These are phyloP conservation scores for Chlorella sp. DNA, from an alignment of 139 green algal genomes.

Conservation along the genomic window DNA sequence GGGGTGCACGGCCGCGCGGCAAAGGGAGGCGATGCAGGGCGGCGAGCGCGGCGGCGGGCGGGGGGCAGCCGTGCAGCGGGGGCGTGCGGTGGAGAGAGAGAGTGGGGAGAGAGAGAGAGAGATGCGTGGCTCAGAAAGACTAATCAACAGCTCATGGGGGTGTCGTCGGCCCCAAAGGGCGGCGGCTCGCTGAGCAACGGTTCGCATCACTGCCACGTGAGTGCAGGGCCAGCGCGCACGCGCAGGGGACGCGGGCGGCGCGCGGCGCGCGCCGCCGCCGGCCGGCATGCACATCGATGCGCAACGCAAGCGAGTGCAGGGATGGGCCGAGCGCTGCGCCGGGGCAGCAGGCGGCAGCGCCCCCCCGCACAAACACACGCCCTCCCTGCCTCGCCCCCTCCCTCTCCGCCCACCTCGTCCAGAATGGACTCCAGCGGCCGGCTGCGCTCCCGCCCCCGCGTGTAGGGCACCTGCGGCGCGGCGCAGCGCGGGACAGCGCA, in stretches of 20 bases:
- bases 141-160: slow-evolving; percentile 26
- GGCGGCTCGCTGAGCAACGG: too few relatives aligned
- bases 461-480: too few relatives aligned
- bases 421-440: slow-evolving; percentile 70
- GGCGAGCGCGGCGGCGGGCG: neutral
- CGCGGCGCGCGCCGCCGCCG: too few relatives aligned
- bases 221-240: too few relatives aligned
- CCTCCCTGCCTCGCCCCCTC: neutral
- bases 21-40: neutral
- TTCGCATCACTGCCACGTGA: too few relatives aligned
- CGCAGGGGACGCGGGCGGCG: too few relatives aligned
- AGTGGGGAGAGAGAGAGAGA: neutral
- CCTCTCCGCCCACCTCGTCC: slow-evolving; percentile 57
- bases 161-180: too few relatives aligned
- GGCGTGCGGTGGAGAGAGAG: neutral
- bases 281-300: too few relatives aligned
- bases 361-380: neutral
- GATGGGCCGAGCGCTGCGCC: neutral
- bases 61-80: neutral
- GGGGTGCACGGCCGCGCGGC: neutral
- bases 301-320: too few relatives aligned
- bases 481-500: too few relatives aligned
- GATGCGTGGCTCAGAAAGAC: slow-evolving; percentile 21
- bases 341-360: slow-evolving; percentile 5
- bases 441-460: slow-evolving; percentile 78